Percentiles rank a stretch among this genome's conserved stretches.
These are phyloP conservation scores for Aspergillus aculeatus DNA, from an alignment of 2,329 filamentous ascomycete genomes.

Conservation along the genomic window DNA sequence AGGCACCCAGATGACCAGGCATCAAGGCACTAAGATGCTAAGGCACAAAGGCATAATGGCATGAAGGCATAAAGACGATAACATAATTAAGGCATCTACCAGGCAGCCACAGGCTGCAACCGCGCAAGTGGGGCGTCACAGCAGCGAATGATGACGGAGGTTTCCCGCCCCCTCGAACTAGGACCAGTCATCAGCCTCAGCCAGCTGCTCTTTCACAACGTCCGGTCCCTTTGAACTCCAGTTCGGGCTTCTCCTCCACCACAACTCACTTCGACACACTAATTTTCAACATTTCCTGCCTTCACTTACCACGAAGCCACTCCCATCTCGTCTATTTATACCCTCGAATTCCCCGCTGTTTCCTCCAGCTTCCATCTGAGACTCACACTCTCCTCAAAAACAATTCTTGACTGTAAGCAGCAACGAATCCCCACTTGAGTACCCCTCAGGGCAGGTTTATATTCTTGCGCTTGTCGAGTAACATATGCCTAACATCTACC, in stretches of 20 bases:
- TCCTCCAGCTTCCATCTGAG: too few species aligned
- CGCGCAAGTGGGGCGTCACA: not conserved
- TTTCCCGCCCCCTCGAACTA: not conserved
- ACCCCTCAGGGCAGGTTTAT: not conserved
- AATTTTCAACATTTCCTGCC: not conserved
- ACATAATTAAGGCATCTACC: not conserved
- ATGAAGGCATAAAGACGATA: not conserved
- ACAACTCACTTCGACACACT: not conserved
- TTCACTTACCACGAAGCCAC: not conserved
- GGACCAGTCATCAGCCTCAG: slow-evolving; percentile 4
- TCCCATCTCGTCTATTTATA: not conserved
- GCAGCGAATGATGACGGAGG: slow-evolving; percentile 5
- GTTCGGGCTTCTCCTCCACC: not conserved
- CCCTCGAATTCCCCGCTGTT: not conserved
- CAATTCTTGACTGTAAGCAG: not conserved
- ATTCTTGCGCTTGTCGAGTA: too few species aligned
- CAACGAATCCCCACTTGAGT: not conserved
- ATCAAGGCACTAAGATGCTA: not conserved
- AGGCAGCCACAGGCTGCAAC: slow-evolving; percentile 4
- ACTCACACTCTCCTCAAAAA: not conserved
- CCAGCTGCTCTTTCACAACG: slow-evolving; percentile 6
- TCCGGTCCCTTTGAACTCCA: not conserved
- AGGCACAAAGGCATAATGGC: not conserved
- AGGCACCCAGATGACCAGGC: not conserved
- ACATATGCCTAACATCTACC: too few species aligned